Base-by-base conservation (phyloP, 2,329 filamentous ascomycete species). In the Colletotrichum cereale region DNA sequence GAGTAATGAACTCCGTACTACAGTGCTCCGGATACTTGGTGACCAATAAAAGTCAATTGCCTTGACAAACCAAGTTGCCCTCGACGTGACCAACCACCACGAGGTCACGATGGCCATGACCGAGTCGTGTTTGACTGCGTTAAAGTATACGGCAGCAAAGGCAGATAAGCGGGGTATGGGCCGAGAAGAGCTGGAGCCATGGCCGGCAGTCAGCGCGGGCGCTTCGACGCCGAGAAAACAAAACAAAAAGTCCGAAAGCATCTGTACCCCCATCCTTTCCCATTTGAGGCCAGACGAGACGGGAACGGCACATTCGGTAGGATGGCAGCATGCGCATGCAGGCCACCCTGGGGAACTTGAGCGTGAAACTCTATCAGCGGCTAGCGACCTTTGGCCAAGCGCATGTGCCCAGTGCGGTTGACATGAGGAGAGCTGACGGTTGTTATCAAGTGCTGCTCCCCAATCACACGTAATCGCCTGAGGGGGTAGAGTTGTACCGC, bases 391-490 rank as follows among this genome's bases (percentile, higher is more conserved):
- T 56, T 40, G 48, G 66, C 48, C 64, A 69, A 66, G 56, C 67
- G 36, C 36, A 47, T 36, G 42, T 68, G 52, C 44, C 52, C 24
- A 21, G 66, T 53, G 56, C n/a, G 44, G 38, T 34, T 24, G 26
- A 56, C 44, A 50, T 47, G 47, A 29, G 60, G 34, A 47, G 40
- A 31, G 44, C 38, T 31, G 44, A 64, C 60, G 65, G 53, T 65
- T 64, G 44, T 63, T 58, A 68, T n/a, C n/a, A 40, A 64, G 38
- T 72, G 60, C 34, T 58, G 55, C 53, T 56, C 38, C 24, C 36
- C 21, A 26, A 68, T 50, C 68, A 71, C 58, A 58, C 65, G 65
- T 53, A 38, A 48, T 72, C 65, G 65, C 64, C 69, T 64, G 66
- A 69, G 64, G 58, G 53, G 2, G 12, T 24, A 44, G 26, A 47